These are phyloP conservation scores for Cenococcum geophilum DNA, from an alignment of 495 filamentous ascomycete genomes.

Conservation along the genomic window DNA sequence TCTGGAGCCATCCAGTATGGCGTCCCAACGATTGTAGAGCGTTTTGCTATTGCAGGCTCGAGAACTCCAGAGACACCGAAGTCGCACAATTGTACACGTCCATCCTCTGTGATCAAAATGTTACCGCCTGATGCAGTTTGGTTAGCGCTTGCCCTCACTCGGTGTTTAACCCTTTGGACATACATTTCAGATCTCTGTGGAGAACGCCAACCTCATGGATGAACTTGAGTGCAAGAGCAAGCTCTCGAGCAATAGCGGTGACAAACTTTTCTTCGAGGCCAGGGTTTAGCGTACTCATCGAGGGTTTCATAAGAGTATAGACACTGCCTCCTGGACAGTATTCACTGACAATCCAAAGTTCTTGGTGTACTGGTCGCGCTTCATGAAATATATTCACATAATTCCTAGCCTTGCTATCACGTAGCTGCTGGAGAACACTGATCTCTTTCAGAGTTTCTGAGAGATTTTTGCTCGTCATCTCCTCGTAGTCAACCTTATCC, in stretches of 20 bases:
- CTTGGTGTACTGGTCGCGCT: conserved; percentile 74
- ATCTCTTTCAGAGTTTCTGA: conserved; percentile 86
- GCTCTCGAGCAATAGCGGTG: conserved; percentile 80
- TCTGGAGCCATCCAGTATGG: conserved; percentile 98
- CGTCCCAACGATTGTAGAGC: conserved; percentile 89
- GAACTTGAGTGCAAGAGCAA: conserved; percentile 74
- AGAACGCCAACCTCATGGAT: conserved; percentile 91
- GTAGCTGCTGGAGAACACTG: conserved; percentile 73
- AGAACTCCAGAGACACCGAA: conserved; percentile 90
- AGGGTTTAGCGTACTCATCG: conserved; percentile 10
- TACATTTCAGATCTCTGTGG: conserved; percentile 93
- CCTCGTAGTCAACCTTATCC: conserved; percentile 72
- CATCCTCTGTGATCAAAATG: conserved; percentile 81
- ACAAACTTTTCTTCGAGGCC: conserved; percentile 82
- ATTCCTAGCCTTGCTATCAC: conserved; percentile 77
- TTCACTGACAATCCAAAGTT: conserved; percentile 94
- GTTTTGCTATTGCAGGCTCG: conserved; percentile 75
- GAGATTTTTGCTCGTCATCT: conserved; percentile 69
- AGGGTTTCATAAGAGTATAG: conserved; percentile 64
- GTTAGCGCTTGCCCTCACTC: not conserved
- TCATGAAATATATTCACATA: conserved; percentile 80
- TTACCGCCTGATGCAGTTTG: conserved; percentile 58
- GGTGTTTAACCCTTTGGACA: not conserved
- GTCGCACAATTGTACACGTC: conserved; percentile 84
- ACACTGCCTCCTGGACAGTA: conserved; percentile 94